Evolutionary conservation across 805 yeast species (phyloP).

Genomic region (Barnettozyma botsteinii): DNA sequence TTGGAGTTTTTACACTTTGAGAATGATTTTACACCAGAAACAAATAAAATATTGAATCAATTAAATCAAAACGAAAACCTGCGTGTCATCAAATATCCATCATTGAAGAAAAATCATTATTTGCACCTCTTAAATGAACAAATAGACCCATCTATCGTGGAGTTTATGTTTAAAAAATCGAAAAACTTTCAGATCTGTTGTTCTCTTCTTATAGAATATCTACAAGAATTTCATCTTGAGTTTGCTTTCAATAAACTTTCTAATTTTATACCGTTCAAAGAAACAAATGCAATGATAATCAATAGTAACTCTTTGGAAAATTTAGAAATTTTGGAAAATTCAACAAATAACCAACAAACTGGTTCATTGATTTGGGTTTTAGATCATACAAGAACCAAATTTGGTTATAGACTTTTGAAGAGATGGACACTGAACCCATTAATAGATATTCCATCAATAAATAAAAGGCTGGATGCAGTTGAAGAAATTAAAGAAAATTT

Average conservation of each 20-base stretch:
- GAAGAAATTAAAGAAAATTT: conserved; percentile 39
- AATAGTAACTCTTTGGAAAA: conserved; percentile 63
- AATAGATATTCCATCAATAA: conserved; percentile 44
- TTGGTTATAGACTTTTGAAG: conserved; percentile 62
- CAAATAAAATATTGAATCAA: conserved; percentile 11
- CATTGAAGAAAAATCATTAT: conserved; percentile 11
- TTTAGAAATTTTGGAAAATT: conserved; percentile 68
- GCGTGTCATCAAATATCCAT: conserved; percentile 14
- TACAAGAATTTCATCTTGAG: conserved; percentile 59
- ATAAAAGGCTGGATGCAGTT: conserved; percentile 59
- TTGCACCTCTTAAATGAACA: conserved; percentile 14
- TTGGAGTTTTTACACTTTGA: conserved; percentile 59
- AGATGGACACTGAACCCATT: conserved; percentile 79
- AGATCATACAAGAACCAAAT: conserved; percentile 72
- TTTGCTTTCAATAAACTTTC: conserved; percentile 45
- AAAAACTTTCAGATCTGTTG: conserved; percentile 34
- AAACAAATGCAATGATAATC: conserved; percentile 44
- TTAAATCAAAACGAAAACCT: conserved; percentile 7
- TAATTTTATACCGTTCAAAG: conserved; percentile 48
- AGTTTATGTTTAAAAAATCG: conserved; percentile 23
- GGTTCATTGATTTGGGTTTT: conserved; percentile 80
- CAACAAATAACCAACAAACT: conserved; percentile 44
- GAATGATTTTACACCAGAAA: conserved; percentile 24
- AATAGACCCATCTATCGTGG: conserved; percentile 20
- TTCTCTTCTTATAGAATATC: conserved; percentile 43